A percentile compares a stretch with the other conserved stretches of the same genome.
These are phyloP conservation scores for Cicer chorassanicum DNA, from an alignment of 306 rosid genomes.

Conservation along the genomic window DNA sequence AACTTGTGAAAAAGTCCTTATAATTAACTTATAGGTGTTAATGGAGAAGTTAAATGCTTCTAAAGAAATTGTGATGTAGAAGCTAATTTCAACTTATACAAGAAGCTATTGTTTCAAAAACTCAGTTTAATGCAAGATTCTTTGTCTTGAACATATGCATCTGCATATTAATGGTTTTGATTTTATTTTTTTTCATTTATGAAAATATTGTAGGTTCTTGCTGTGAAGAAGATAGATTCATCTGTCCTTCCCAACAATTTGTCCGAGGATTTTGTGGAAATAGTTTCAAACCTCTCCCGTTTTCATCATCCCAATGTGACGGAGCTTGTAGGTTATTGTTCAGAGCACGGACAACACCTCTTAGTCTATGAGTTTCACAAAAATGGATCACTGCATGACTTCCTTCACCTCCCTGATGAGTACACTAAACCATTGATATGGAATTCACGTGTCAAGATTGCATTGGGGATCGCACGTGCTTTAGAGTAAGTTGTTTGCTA, in stretches of 20 bases:
- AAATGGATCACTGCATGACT: conserved; percentile 87
- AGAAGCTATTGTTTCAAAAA: background rate
- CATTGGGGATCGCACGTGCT: conserved; percentile 96
- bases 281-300: conserved; percentile 73
- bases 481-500: conserved; percentile 74
- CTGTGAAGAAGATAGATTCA: conserved; percentile 93
- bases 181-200: conserved; percentile 11
- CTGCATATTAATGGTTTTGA: conserved; percentile 39
- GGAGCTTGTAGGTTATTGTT: conserved; percentile 93
- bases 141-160: conserved; percentile 28
- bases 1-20: background rate
- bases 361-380: conserved; percentile 85
- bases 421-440: conserved; percentile 89
- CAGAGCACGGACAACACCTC: conserved; percentile 94
- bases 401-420: conserved; percentile 87
- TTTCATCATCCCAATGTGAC: conserved; percentile 92
- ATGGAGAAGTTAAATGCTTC: background rate
- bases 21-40: background rate
- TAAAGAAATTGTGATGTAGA: background rate
- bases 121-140: background rate
- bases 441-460: conserved; percentile 96
- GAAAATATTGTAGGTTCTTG: conserved; percentile 73
- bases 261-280: conserved; percentile 70
- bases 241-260: conserved; percentile 60
- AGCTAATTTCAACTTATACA: background rate